Evolutionary conservation across 176 grass and related monocot genomes (phyloP).

Genomic region (barley (Hordeum vulgare)): DNA sequence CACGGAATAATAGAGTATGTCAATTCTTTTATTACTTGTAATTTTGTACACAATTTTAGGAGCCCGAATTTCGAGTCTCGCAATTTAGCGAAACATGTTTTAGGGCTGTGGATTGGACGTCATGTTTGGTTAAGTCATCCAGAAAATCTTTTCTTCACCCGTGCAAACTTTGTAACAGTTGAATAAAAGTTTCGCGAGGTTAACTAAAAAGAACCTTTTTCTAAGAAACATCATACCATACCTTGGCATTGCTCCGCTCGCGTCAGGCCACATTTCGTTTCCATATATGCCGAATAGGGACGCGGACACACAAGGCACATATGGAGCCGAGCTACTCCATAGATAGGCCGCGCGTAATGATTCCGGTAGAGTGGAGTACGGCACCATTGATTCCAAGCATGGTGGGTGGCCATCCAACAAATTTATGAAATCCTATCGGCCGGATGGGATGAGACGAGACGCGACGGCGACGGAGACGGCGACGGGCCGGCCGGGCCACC

Average conservation of each 20-base stretch:
- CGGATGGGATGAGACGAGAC: background rate
- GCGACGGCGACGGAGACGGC: background rate
- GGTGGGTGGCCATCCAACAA: background rate
- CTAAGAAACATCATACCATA: background rate
- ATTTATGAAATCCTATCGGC: background rate
- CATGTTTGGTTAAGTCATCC: no score
- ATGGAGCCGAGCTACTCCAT: background rate
- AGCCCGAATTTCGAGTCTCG: no score
- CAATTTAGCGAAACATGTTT: no score
- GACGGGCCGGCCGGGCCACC: background rate
- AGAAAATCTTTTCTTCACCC: no score
- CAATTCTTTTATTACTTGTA: no score
- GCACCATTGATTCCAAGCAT: background rate
- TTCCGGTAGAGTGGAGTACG: background rate
- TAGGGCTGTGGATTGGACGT: no score
- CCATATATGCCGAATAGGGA: background rate
- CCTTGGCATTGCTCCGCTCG: background rate
- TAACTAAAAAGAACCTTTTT: background rate
- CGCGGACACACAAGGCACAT: background rate
- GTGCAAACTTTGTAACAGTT: no score
- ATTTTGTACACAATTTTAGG: no score
- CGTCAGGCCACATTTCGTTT: background rate
- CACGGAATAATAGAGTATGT: no score
- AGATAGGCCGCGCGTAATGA: background rate
- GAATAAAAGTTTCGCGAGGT: no score